Percentiles rank a stretch among this genome's conserved stretches.
Conservation (phyloP, 305 asterid species). For the Solanum chacoense region DNA sequence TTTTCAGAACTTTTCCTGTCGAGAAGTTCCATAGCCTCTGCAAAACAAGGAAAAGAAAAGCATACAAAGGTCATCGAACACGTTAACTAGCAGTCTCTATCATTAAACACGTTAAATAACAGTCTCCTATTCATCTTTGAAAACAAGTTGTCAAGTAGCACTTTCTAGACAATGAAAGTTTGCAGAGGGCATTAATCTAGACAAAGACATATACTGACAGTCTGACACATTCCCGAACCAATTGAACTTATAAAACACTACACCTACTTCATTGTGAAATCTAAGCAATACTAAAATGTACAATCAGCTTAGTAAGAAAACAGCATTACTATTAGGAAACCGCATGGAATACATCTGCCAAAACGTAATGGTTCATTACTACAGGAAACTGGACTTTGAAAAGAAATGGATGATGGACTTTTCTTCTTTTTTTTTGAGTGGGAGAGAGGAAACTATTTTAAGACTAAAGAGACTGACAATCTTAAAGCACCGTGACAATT, state of each 20-base stretch:
- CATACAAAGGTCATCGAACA: neutral
- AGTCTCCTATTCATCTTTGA: neutral
- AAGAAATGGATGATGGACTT: neutral
- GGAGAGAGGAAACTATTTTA: neutral
- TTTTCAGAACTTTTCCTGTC: conserved; percentile 78
- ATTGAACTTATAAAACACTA: neutral
- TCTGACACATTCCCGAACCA: neutral
- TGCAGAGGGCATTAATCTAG: neutral
- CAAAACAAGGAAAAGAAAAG: conserved; percentile 8
- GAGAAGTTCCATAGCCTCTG: conserved; percentile 96
- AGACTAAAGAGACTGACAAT: neutral
- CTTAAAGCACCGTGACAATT: neutral
- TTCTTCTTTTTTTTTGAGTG: neutral
- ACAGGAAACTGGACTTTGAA: neutral
- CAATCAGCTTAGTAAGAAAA: neutral
- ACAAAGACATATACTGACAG: neutral
- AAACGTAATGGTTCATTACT: neutral
- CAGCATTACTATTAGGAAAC: neutral
- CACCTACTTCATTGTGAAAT: neutral
- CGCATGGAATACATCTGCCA: neutral
- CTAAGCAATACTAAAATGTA: neutral
- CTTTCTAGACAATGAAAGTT: neutral
- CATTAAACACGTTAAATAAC: neutral
- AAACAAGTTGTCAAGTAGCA: neutral
- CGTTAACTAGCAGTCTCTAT: neutral